Percentiles rank a stretch among this genome's conserved stretches.
Conservation (phyloP, 495 filamentous ascomycete genomes). For the Zalerion maritima region DNA sequence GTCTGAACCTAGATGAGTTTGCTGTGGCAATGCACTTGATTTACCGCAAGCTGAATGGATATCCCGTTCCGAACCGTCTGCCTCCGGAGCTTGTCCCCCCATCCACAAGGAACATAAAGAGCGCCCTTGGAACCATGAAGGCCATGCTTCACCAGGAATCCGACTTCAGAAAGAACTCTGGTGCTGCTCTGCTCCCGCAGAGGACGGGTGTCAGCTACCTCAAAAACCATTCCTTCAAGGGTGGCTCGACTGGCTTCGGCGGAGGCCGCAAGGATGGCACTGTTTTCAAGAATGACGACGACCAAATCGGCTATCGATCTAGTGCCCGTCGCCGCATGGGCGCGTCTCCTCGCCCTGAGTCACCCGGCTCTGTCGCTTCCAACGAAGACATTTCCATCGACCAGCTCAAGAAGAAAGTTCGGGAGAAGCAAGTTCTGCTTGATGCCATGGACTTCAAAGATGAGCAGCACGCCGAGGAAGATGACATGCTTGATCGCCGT, state of each 20-base stretch:
- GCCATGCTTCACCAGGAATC: conserved; percentile 85
- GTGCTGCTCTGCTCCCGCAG: conserved; percentile 78
- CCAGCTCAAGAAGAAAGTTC: conserved; percentile 83
- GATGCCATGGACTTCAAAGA: conserved; percentile 97
- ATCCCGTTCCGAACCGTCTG: conserved; percentile 80
- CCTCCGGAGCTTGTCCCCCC: conserved; percentile 92
- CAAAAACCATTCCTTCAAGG: conserved; percentile 86
- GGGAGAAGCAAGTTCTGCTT: conserved; percentile 88
- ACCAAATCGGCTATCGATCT: conserved; percentile 78
- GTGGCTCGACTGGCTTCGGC: conserved; percentile 24
- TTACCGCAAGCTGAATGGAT: conserved; percentile 89
- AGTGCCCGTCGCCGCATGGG: conserved; percentile 79
- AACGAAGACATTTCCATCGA: conserved; percentile 75
- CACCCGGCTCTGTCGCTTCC: conserved; percentile 53
- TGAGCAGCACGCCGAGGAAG: conserved; percentile 76
- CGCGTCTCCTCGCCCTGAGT: conserved; percentile 61
- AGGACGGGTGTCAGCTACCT: conserved; percentile 96
- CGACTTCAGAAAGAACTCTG: conserved; percentile 65
- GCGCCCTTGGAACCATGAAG: conserved; percentile 85
- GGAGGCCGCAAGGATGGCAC: conserved; percentile 79
- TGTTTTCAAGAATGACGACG: conserved; percentile 90
- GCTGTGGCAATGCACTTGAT: conserved; percentile 99
- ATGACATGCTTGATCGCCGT: conserved; percentile 77
- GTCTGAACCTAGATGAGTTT: conserved; percentile 95
- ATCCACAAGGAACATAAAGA: conserved; percentile 84